Evolutionary conservation across 2,329 filamentous ascomycete genomes (phyloP).

Genomic region (Alternaria dauci): DNA sequence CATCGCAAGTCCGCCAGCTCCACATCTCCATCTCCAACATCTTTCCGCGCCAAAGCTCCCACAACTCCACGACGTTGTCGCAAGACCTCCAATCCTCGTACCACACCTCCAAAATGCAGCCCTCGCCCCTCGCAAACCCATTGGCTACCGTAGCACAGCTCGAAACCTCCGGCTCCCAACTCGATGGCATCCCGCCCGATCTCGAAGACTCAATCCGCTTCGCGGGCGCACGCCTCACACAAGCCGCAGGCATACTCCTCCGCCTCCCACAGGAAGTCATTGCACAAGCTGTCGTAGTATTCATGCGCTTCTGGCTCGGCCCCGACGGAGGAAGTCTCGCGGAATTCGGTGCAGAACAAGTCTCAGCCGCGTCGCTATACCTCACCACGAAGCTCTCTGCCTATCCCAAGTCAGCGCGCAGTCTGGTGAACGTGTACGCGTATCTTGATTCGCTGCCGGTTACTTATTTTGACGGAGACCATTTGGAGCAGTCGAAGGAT

Average conservation of each 20-base stretch:
- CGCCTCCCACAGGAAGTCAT: conserved; percentile 86
- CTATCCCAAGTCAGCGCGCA: conserved; percentile 76
- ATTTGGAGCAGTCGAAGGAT: conserved; percentile 29
- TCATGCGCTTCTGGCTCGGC: conserved; percentile 82
- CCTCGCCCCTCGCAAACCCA: conserved; percentile 67
- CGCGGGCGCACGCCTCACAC: conserved; percentile 75
- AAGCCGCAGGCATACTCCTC: conserved; percentile 81
- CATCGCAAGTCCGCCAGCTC: conserved; percentile 7
- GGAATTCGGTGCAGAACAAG: conserved; percentile 69
- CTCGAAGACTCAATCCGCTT: conserved; percentile 77
- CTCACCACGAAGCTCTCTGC: conserved; percentile 84
- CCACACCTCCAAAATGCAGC: conserved; percentile 32
- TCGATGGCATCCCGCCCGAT: conserved; percentile 68
- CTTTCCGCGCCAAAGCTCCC: conserved; percentile 4
- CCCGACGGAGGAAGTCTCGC: conserved; percentile 59
- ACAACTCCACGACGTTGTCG: not conserved
- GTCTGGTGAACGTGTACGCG: conserved; percentile 83
- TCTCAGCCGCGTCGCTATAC: conserved; percentile 83
- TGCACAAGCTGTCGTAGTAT: conserved; percentile 82
- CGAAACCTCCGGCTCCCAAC: conserved; percentile 63
- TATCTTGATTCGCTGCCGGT: conserved; percentile 75
- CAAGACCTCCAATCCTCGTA: not conserved
- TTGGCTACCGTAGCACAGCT: conserved; percentile 77
- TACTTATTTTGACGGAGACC: conserved; percentile 58
- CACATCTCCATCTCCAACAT: conserved; percentile 15